Evolutionary conservation across 805 yeast species (phyloP).

Genomic region (Citeromyces matritensis): DNA sequence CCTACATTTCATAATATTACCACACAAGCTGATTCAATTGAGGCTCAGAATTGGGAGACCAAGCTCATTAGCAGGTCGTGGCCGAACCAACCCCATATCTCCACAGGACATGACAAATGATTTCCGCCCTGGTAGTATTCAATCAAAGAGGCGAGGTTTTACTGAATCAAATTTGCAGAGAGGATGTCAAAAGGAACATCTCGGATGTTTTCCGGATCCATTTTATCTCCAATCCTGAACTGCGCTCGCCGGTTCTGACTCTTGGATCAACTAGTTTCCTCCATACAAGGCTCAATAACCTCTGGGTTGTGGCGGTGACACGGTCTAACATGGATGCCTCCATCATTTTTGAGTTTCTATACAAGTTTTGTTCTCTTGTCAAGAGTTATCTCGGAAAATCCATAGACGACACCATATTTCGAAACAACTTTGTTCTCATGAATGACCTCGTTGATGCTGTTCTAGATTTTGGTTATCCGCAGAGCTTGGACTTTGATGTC

Average conservation of each 20-base stretch:
- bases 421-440: slow-evolving; percentile 50
- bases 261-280: slow-evolving; percentile 87
- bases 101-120: slow-evolving; percentile 27
- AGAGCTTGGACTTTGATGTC: slow-evolving; percentile 35
- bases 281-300: slow-evolving; percentile 42
- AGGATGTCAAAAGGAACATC: slow-evolving; percentile 63
- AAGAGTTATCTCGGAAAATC: slow-evolving; percentile 8
- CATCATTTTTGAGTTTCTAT: slow-evolving; percentile 63
- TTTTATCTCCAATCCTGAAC: slow-evolving; percentile 55
- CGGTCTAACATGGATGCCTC: slow-evolving; percentile 82
- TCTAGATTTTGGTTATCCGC: slow-evolving; percentile 69
- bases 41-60: no score
- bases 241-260: slow-evolving; percentile 63
- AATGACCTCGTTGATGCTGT: slow-evolving; percentile 71
- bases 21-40: no score
- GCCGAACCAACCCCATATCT: no score
- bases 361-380: slow-evolving; percentile 41
- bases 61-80: no score
- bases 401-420: slow-evolving; percentile 20
- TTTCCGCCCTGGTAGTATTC: slow-evolving; percentile 68
- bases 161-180: slow-evolving; percentile 57
- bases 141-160: slow-evolving; percentile 75
- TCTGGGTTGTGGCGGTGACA: slow-evolving; percentile 84
- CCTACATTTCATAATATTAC: no score
- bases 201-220: slow-evolving; percentile 88